Conservation (phyloP, 75 land plant species). For the Gnetum montanum region DNA sequence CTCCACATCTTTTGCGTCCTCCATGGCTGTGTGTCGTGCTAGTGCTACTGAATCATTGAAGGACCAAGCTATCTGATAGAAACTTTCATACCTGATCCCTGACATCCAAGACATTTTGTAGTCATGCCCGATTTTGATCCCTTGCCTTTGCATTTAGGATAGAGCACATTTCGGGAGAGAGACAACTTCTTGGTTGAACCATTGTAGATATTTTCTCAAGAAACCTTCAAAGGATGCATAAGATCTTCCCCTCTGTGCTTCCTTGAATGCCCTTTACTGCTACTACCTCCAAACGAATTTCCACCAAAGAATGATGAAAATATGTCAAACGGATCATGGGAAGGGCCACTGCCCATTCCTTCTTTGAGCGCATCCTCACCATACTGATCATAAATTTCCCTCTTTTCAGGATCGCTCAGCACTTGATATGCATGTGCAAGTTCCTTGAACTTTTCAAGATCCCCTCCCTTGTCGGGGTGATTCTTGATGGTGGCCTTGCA, state of each 20-base stretch:
- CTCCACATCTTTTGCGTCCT: too few relatives aligned
- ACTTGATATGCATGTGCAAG: constrained; percentile 69
- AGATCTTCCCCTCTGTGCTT: constrained; percentile 81
- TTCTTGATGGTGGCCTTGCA: constrained; percentile 77
- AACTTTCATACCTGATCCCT: too few relatives aligned
- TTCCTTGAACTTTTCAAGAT: constrained; percentile 90
- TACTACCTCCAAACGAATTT: constrained; percentile 36
- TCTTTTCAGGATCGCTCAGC: constrained; percentile 57
- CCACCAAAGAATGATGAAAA: constrained; percentile 69
- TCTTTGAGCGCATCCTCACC: constrained; percentile 80
- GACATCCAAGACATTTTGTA: too few relatives aligned
- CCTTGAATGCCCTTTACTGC: constrained; percentile 48
- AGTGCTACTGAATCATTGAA: too few relatives aligned
- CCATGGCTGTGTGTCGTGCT: too few relatives aligned
- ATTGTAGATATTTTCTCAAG: constrained; percentile 80
- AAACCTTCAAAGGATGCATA: constrained; percentile 75
- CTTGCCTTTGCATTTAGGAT: constrained; percentile 83
- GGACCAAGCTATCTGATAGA: too few relatives aligned
- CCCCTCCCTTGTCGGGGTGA: constrained; percentile 89
- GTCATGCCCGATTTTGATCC: too few relatives aligned
- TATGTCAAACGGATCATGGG: constrained; percentile 64
- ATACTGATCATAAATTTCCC: constrained; percentile 67
- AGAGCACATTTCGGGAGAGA: constrained; percentile 59
- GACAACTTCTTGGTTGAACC: constrained; percentile 79
- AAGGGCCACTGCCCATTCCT: constrained; percentile 59